Evolutionary conservation across 495 filamentous ascomycete species (phyloP).

Genomic region (Neurospora sp.): DNA sequence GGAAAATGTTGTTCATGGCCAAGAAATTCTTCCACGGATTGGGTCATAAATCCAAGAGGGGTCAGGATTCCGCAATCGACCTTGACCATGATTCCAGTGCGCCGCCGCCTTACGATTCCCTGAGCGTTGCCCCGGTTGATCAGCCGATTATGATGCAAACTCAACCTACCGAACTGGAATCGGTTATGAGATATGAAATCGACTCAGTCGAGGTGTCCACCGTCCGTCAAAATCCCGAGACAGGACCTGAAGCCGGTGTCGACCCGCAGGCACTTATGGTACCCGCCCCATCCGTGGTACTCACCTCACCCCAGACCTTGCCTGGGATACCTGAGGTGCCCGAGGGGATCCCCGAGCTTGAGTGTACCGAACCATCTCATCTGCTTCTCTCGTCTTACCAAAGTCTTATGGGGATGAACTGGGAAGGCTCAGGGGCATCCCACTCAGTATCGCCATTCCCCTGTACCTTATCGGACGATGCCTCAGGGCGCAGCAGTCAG

Average conservation of each 20-base stretch:
- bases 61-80: slow-evolving; percentile 2
- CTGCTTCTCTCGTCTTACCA: background rate
- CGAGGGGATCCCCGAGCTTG: slow-evolving; percentile 16
- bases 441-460: background rate
- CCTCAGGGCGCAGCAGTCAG: background rate
- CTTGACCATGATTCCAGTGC: slow-evolving; percentile 13
- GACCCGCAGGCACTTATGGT: slow-evolving; percentile 20
- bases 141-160: background rate
- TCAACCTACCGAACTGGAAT: slow-evolving; percentile 24
- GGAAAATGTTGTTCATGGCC: slow-evolving; percentile 36
- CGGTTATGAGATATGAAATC: slow-evolving; percentile 34
- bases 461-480: slow-evolving; percentile 1
- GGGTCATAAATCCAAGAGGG: slow-evolving; percentile 32
- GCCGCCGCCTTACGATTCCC: slow-evolving; percentile 36
- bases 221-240: background rate
- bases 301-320: background rate
- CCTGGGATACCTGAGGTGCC: background rate
- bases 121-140: slow-evolving; percentile 9
- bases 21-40: slow-evolving; percentile 39
- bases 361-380: slow-evolving; percentile 13
- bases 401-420: background rate
- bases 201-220: slow-evolving; percentile 29
- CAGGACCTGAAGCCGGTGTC: slow-evolving; percentile 11
- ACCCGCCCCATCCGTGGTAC: slow-evolving; percentile 5
- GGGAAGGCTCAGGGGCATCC: background rate